Base-by-base conservation (phyloP, 176 grass and related monocot species). In the Elymus sibiricus region DNA sequence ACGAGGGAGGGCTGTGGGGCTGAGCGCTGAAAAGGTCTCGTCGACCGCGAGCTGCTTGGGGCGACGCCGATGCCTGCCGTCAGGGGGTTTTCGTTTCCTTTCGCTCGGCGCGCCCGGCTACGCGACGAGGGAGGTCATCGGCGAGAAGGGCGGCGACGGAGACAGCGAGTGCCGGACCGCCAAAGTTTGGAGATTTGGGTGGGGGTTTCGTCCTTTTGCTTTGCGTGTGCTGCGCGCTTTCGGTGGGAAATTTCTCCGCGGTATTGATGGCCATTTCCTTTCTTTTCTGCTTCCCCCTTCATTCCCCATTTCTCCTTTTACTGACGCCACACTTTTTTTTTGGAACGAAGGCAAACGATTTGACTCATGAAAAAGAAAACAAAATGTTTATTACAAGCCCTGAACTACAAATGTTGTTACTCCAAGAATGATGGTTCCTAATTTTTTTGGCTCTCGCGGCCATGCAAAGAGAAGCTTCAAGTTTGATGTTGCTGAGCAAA, bases 1-100 rank as follows among this genome's bases (percentile, higher is more conserved):
- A 92, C 87, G 84, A 2, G 9, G 44, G 80, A 44, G 5, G 38
- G 42, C 2, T 16, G 66, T 70, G 17, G 66, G 28, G 59, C 14
- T 31, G 15, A 7, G 21, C 16, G 7, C n/a, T 34, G 65, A 53
- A 79, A 79, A 86, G 70, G 89, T 87, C 80, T 22, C 12, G 9
- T 80, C 80, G 67, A 11, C 89, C 47, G 74, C 44, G 80, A 90
- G 88, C 65, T 56, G 64, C 71, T 70, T 21, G 37, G 44, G 46
- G 16, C 4, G 55, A 11, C 12, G 74, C 59, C 80, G 40, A 55
- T 71, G 64, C 38, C 77, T 27, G 56, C 74, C 46, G 46, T 61
- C 46, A 61, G 77, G 88, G 62, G 78, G 19, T 76, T 73, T 59
- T 74, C 71, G 14, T 17, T 74, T 74, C 71, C 25, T 28, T 22